Evolutionary conservation across 441 rosid species (phyloP), one percentile per base, ranked within the genome.

Genomic region (Bocquillonia castaneifolia): DNA sequence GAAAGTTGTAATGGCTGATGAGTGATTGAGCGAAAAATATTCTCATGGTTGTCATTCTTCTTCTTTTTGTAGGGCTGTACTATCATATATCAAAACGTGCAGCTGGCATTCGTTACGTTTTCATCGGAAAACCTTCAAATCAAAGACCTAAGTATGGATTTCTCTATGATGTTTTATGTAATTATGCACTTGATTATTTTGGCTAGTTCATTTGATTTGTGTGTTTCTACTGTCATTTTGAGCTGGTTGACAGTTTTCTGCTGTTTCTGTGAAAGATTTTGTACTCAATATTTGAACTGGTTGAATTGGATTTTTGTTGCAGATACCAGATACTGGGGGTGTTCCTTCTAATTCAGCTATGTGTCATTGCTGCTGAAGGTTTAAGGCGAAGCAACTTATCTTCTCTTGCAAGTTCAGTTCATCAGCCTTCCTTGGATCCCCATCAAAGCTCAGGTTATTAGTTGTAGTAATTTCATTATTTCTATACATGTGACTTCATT

Each of bases 291-390:
- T 62, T 54, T 68, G 61, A 72, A 77, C 47, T 56, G 66, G 53
- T 61, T 59, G 69, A 42, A 66, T 75, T 64, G 58, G 39, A 63
- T n/a, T 68, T 79, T 77, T 31, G 72, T 37, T 64, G 74, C 88
- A 91, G 97, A 78, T 91, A 93, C 82, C 97, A 93, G 76, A 87
- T 89, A 72, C 80, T 93, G 39, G 99, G 99, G 31, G 79, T 91
- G 20, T 91, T 93, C 80, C 96, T 91, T 69, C 78, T 91, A 69
- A 82, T 93, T 80, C 99, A 91, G 80, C 81, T 93, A 59, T 93
- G 96, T 72, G 76, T 91, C 74, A 82, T 93, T 81, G 96, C 96
- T 66, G 91, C 93, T 67, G 96, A 93, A 76, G 86, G 87, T 54
- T 74, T 93, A 47, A 84, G 96, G 29, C 83, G 93, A 69, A 87